Conservation (phyloP, 495 filamentous ascomycete genomes). For the Aspergillus avenaceus region DNA sequence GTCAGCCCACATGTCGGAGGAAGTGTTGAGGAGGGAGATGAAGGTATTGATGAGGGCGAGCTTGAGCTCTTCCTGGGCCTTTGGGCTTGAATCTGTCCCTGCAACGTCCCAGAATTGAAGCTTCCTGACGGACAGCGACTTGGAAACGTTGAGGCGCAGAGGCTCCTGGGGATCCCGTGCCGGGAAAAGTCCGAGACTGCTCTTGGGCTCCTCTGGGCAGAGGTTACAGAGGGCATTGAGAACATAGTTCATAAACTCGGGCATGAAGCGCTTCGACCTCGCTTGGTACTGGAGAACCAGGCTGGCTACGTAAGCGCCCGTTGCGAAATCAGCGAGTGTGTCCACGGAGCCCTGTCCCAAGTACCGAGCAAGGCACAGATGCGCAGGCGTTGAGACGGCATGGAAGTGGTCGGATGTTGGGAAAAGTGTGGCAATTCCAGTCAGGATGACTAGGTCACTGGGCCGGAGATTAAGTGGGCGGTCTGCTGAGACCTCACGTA, state of each 20-base stretch:
- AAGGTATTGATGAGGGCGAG: constrained; percentile 55
- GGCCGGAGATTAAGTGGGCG: constrained; percentile 58
- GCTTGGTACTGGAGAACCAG: constrained; percentile 76
- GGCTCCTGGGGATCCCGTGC: constrained; percentile 52
- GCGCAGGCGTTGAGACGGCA: constrained; percentile 83
- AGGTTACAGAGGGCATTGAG: constrained; percentile 72
- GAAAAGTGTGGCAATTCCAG: constrained; percentile 78
- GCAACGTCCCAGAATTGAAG: constrained; percentile 55
- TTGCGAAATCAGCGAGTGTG: constrained; percentile 58
- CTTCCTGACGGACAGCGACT: constrained; percentile 23
- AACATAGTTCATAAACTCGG: constrained; percentile 79
- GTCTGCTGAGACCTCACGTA: constrained; percentile 58
- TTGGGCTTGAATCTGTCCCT: constrained; percentile 12
- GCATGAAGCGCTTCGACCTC: constrained; percentile 78
- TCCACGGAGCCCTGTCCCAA: constrained; percentile 72
- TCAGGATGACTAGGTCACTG: constrained; percentile 77
- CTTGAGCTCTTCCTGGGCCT: constrained; percentile 47
- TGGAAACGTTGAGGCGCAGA: constrained; percentile 42
- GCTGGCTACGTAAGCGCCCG: constrained; percentile 72
- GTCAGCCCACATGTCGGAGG: constrained; percentile 59
- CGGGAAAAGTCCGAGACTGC: constrained; percentile 54
- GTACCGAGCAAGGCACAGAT: constrained; percentile 73
- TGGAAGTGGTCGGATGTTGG: constrained; percentile 97
- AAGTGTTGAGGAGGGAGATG: constrained; percentile 51
- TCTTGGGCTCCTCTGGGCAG: constrained; percentile 45